Conservation (phyloP, 2,329 filamentous ascomycete species). For the Fusarium veterinarium region DNA sequence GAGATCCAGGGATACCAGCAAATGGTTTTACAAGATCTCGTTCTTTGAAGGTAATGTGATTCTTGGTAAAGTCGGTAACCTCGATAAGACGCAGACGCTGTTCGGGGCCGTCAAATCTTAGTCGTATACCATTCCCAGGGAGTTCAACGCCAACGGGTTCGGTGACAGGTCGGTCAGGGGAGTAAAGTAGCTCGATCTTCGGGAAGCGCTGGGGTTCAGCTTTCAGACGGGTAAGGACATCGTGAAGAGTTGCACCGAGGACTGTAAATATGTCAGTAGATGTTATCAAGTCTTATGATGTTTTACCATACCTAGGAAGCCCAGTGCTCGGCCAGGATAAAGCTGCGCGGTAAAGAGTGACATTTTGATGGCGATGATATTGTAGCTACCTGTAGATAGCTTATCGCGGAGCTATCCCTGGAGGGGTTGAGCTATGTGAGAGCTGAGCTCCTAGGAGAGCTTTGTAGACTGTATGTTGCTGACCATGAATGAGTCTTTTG, state of each 20-base stretch:
- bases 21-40: conserved; percentile 79
- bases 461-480: background rate
- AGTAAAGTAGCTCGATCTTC: conserved; percentile 84
- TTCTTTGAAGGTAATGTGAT: conserved; percentile 81
- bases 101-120: conserved; percentile 94
- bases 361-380: conserved; percentile 46
- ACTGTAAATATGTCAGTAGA: conserved; percentile 60
- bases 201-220: conserved; percentile 86
- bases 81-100: conserved; percentile 93
- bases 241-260: conserved; percentile 91
- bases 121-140: conserved; percentile 85
- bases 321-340: conserved; percentile 72
- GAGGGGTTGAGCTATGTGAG: conserved; percentile 37
- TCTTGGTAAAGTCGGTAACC: conserved; percentile 89
- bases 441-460: conserved; percentile 28
- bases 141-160: conserved; percentile 81
- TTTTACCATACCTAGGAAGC: conserved; percentile 63
- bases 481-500: conserved; percentile 17
- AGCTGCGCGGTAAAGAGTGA: conserved; percentile 70
- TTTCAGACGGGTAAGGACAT: conserved; percentile 88
- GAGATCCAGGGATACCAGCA: conserved; percentile 52
- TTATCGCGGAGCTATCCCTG: conserved; percentile 35
- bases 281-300: background rate
- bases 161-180: conserved; percentile 76
- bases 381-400: background rate